These are phyloP conservation scores for Petunia hybrid DNA, from an alignment of 305 asterid genomes.

Conservation along the genomic window DNA sequence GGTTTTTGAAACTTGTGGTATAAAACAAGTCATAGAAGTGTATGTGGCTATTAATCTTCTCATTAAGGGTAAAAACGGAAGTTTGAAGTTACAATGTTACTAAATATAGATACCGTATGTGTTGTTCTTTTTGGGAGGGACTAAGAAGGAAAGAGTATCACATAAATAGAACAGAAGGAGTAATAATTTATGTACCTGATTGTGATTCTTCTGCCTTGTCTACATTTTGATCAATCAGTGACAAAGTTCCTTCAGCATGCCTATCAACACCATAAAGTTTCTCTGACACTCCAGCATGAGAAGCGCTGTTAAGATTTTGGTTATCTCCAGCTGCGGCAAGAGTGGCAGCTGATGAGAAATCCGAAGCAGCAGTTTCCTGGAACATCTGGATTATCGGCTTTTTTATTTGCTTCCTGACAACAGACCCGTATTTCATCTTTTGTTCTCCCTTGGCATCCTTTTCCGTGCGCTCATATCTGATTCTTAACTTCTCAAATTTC, in stretches of 20 bases:
- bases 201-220: conserved; percentile 80
- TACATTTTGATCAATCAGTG: conserved; percentile 54
- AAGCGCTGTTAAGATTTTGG: conserved; percentile 45
- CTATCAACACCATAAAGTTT: conserved; percentile 61
- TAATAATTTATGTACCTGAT: conserved; percentile 57
- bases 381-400: conserved; percentile 54
- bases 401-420: conserved; percentile 63
- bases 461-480: conserved; percentile 54
- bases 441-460: conserved; percentile 72
- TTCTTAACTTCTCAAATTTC: conserved; percentile 73
- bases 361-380: conserved; percentile 83
- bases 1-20: too few relatives aligned
- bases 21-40: too few relatives aligned
- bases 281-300: conserved; percentile 59
- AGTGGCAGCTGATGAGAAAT: conserved; percentile 91
- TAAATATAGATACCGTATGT: too few relatives aligned
- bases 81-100: too few relatives aligned
- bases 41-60: too few relatives aligned
- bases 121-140: neutral
- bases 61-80: too few relatives aligned
- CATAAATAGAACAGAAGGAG: neutral
- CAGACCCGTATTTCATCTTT: conserved; percentile 52
- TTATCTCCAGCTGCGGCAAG: conserved; percentile 69
- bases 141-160: neutral
- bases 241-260: conserved; percentile 63